phyloP scores from a whole-genome alignment of 2,329 filamentous ascomycete genomes.

The Lecanicillium sp. region DNA sequence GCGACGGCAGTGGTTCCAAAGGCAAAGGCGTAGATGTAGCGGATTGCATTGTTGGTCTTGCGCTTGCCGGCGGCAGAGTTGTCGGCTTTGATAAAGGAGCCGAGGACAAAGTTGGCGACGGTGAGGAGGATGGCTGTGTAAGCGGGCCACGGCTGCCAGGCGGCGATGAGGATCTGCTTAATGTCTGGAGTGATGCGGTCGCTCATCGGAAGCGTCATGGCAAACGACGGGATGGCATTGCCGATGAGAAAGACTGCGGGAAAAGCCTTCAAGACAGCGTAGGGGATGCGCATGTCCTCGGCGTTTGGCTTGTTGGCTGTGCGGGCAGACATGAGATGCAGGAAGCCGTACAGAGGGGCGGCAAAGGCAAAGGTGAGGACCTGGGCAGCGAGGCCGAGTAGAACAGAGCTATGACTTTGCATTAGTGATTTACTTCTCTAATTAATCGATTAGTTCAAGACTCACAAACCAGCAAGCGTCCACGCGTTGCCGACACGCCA shows the following conservation, averaged over 20 bases:
- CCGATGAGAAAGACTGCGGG: constrained; percentile 10
- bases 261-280: constrained; percentile 9
- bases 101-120: constrained; percentile 2
- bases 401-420: constrained; percentile 6
- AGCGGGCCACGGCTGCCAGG: constrained; percentile 15
- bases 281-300: constrained; percentile 12
- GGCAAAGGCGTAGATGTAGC: constrained; percentile 11
- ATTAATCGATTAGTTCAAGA: too few species aligned
- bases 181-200: constrained; percentile 8
- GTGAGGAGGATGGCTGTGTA: constrained; percentile 11
- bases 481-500: constrained; percentile 12
- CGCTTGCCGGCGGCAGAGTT: constrained; percentile 1
- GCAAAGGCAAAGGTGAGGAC: constrained; percentile 13
- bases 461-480: constrained; percentile 12
- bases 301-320: constrained; percentile 9
- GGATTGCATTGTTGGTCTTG: constrained; percentile 5
- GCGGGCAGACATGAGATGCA: constrained; percentile 9
- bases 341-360: constrained; percentile 11
- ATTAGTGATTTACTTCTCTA: too few species aligned
- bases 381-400: constrained; percentile 11
- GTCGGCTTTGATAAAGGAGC: not conserved
- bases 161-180: constrained; percentile 13
- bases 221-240: constrained; percentile 10
- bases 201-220: constrained; percentile 10
- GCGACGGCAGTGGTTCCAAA: constrained; percentile 11